A percentile compares a stretch with the other conserved stretches of the same genome.
Conservation (phyloP, 2,329 filamentous ascomycete genomes). For the Diplodia intermedia region DNA sequence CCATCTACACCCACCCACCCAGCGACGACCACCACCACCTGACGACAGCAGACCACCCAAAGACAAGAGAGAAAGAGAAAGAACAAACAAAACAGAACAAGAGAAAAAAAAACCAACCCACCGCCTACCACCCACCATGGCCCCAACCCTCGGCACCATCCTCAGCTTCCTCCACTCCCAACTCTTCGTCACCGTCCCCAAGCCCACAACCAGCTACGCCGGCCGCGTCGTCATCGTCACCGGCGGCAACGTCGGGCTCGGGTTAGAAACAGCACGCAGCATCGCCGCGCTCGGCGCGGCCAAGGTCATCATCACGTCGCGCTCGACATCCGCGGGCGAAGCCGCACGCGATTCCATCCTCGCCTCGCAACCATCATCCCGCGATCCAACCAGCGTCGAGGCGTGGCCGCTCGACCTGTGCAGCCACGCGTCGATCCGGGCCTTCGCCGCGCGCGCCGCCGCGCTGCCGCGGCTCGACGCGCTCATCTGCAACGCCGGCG, state of each 20-base stretch:
- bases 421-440: conserved; percentile 48
- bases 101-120: not conserved
- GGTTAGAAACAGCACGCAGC: conserved; percentile 55
- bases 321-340: conserved; percentile 54
- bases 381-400: conserved; percentile 46
- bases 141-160: conserved; percentile 11
- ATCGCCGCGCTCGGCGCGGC: conserved; percentile 50
- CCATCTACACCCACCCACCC: not conserved
- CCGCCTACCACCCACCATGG: not conserved
- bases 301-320: conserved; percentile 56
- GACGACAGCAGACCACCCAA: not conserved
- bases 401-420: conserved; percentile 55
- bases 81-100: not conserved
- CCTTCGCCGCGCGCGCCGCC: conserved; percentile 42
- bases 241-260: conserved; percentile 57
- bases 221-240: conserved; percentile 56
- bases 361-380: conserved; percentile 1
- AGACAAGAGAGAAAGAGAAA: not conserved
- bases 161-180: conserved; percentile 50
- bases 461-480: conserved; percentile 46
- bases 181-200: conserved; percentile 47
- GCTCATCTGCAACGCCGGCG: conserved; percentile 50
- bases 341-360: conserved; percentile 52
- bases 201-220: conserved; percentile 39
- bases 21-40: not conserved